phyloP scores from a whole-genome alignment of 1,139 yeast genomes.

The Kodamaea suecica region DNA sequence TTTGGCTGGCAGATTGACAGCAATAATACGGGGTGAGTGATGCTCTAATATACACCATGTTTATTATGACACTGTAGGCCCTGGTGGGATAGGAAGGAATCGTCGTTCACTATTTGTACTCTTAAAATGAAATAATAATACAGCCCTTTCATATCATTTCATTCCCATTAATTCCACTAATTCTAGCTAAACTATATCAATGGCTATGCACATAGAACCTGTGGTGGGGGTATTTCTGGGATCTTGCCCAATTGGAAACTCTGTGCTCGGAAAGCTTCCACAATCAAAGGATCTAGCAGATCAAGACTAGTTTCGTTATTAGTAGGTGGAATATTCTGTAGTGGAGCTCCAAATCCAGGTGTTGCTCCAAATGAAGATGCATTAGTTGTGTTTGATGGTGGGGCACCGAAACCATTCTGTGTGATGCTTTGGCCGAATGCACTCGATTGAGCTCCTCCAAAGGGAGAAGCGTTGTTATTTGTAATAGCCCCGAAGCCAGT shows the following conservation, averaged over 20 bases:
- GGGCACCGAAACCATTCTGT: conserved; percentile 9
- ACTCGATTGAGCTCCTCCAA: conserved; percentile 5
- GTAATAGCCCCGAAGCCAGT: conserved; percentile 6
- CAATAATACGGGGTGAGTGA: too few species aligned
- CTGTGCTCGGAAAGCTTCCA: conserved; percentile 49
- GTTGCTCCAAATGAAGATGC: conserved; percentile 4
- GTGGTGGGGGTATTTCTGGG: conserved; percentile 82
- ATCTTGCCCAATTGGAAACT: conserved; percentile 61
- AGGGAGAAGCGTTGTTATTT: neutral
- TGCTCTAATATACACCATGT: too few species aligned
- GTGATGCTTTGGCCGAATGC: conserved; percentile 1
- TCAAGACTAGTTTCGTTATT: conserved; percentile 14
- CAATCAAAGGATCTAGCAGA: conserved; percentile 41
- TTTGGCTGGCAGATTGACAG: too few species aligned
- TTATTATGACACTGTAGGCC: too few species aligned
- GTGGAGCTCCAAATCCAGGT: neutral
- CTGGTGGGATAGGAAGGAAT: too few species aligned
- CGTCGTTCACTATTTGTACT: too few species aligned
- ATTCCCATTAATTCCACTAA: neutral
- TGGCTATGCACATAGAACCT: conserved; percentile 17
- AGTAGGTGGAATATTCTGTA: neutral
- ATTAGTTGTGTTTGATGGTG: conserved; percentile 3
- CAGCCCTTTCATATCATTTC: too few species aligned
- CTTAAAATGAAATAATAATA: too few species aligned
- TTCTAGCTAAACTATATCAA: too few species aligned